These are phyloP conservation scores for Aspergillus sergii DNA, from an alignment of 2,329 filamentous ascomycete species.

Conservation along the genomic window DNA sequence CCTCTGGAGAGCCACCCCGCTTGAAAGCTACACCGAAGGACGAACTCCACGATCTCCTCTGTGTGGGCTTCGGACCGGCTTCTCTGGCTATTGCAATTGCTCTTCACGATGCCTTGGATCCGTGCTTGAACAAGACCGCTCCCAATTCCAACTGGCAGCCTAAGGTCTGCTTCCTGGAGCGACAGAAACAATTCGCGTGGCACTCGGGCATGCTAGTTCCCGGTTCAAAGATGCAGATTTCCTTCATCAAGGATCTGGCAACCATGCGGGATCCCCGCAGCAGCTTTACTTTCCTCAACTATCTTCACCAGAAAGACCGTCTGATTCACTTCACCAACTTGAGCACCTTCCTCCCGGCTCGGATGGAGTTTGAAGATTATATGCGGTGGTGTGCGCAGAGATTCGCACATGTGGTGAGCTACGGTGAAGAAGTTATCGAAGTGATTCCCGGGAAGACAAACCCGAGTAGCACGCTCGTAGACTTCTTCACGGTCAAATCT, in stretches of 20 bases:
- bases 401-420: slow-evolving; percentile 74
- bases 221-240: slow-evolving; percentile 95
- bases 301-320: slow-evolving; percentile 78
- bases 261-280: slow-evolving; percentile 85
- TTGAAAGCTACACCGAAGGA: slow-evolving; percentile 59
- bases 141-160: slow-evolving; percentile 51
- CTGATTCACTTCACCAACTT: slow-evolving; percentile 90
- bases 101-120: slow-evolving; percentile 73
- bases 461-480: slow-evolving; percentile 54
- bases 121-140: slow-evolving; percentile 44
- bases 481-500: slow-evolving; percentile 69
- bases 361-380: slow-evolving; percentile 93
- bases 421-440: slow-evolving; percentile 74
- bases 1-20: slow-evolving; percentile 38
- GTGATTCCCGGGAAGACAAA: slow-evolving; percentile 63
- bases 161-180: slow-evolving; percentile 84
- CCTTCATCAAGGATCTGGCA: slow-evolving; percentile 94
- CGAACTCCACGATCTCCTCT: slow-evolving; percentile 80
- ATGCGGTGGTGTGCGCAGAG: slow-evolving; percentile 86
- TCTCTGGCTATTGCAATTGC: slow-evolving; percentile 88
- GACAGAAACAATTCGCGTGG: slow-evolving; percentile 83
- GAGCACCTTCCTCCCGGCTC: slow-evolving; percentile 80
- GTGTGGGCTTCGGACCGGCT: slow-evolving; percentile 90
- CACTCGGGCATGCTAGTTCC: slow-evolving; percentile 94
- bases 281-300: slow-evolving; percentile 94